phyloP scores from a whole-genome alignment of 345 rosid species.

The Pseudoturritis turrita region DNA sequence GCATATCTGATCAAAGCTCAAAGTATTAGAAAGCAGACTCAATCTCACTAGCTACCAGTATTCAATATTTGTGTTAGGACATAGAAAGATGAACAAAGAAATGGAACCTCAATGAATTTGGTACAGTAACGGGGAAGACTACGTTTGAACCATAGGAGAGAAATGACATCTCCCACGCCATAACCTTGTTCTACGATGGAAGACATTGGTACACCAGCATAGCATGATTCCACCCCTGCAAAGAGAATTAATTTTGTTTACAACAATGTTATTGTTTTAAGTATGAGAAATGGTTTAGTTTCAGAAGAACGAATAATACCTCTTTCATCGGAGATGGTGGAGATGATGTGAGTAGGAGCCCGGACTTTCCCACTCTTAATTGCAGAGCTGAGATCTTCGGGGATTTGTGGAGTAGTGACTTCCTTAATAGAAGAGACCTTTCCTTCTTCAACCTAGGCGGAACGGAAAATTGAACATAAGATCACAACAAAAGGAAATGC shows the following conservation, averaged over 20 bases:
- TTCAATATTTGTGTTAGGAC: too few species aligned
- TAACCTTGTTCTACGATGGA: constrained; percentile 85
- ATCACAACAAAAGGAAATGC: too few species aligned
- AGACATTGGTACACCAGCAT: constrained; percentile 98
- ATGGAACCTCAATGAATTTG: constrained; percentile 75
- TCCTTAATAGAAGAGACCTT: constrained; percentile 77
- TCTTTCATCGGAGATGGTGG: constrained; percentile 97
- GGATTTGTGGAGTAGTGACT: constrained; percentile 83
- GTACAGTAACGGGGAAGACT: constrained; percentile 98
- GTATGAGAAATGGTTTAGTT: background rate
- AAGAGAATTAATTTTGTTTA: too few species aligned
- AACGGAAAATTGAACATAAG: background rate
- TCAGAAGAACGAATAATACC: constrained; percentile 43
- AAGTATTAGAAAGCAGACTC: constrained; percentile 13
- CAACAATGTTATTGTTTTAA: too few species aligned
- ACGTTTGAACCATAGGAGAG: constrained; percentile 94
- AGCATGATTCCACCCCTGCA: constrained; percentile 96
- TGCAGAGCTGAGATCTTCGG: constrained; percentile 91
- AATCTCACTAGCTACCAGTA: background rate
- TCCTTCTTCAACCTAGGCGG: constrained; percentile 58
- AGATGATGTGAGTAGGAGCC: constrained; percentile 94
- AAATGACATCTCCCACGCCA: constrained; percentile 95
- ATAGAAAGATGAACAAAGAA: too few species aligned
- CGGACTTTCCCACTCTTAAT: constrained; percentile 97
- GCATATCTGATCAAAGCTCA: constrained; percentile 81